Evolutionary conservation across 2,329 filamentous ascomycete genomes (phyloP).

Genomic region (Colletotrichum destructivum): DNA sequence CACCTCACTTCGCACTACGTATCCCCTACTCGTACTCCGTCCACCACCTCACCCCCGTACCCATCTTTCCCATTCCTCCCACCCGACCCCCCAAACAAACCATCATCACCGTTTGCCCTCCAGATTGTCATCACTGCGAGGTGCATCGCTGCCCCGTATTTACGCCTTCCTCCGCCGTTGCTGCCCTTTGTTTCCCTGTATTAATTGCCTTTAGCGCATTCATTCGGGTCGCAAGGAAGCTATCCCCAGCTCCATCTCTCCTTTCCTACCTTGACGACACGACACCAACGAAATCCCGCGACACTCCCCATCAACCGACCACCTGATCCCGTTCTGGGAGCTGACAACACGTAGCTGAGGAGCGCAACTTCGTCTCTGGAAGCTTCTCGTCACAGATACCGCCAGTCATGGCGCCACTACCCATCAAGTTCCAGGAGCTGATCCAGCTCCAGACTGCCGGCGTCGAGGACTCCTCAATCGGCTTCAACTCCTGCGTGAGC

Average conservation of each 20-base stretch:
- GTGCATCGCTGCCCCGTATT: conserved; percentile 38
- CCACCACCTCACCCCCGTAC: conserved; percentile 23
- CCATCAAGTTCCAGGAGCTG: conserved; percentile 94
- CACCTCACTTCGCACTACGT: conserved; percentile 41
- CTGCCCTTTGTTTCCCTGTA: conserved; percentile 42
- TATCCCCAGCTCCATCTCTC: conserved; percentile 41
- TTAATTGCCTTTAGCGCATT: conserved; percentile 44
- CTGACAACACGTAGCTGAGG: conserved; percentile 28
- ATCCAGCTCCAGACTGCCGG: conserved; percentile 74
- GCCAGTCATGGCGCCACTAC: conserved; percentile 76
- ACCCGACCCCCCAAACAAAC: conserved; percentile 40
- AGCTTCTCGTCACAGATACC: conserved; percentile 38
- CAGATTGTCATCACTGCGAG: conserved; percentile 44
- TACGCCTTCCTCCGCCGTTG: conserved; percentile 31
- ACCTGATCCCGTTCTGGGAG: conserved; percentile 16
- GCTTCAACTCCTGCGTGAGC: conserved; percentile 85
- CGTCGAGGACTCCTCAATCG: conserved; percentile 70
- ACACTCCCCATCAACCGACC: conserved; percentile 22
- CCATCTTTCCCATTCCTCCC: conserved; percentile 40
- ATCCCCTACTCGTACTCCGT: conserved; percentile 17
- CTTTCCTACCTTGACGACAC: conserved; percentile 33
- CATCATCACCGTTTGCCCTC: conserved; percentile 43
- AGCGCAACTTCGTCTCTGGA: conserved; percentile 29
- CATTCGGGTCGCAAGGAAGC: conserved; percentile 41
- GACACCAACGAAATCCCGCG: conserved; percentile 38